Evolutionary conservation across 2,329 filamentous ascomycete genomes (phyloP).

Genomic region (Pyrenophora seminiperda): DNA sequence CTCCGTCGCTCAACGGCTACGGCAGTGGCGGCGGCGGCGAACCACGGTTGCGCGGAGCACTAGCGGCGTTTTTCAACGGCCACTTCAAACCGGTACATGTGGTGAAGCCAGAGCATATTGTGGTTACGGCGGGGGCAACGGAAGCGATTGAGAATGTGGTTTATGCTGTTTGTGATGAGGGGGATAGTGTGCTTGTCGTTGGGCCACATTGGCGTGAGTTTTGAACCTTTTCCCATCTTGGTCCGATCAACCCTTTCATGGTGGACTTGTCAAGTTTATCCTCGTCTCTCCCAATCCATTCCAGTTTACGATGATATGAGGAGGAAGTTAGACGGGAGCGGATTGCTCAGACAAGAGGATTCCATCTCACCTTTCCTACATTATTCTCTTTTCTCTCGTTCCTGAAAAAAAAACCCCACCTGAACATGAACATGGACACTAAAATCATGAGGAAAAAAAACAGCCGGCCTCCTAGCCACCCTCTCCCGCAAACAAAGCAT

Average conservation of each 20-base stretch:
- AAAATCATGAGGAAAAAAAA: background rate
- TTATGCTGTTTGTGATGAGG: conserved; percentile 38
- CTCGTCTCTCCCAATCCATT: background rate
- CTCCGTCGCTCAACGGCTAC: conserved; percentile 20
- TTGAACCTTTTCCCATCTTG: background rate
- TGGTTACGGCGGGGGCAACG: conserved; percentile 34
- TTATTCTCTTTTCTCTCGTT: no score
- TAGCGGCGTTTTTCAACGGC: conserved; percentile 38
- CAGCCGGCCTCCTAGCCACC: conserved; percentile 31
- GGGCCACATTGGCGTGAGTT: conserved; percentile 40
- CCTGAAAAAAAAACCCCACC: no score
- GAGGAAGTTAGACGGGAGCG: no score
- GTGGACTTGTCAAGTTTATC: background rate
- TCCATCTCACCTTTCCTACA: no score
- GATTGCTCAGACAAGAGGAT: no score
- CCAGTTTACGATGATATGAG: no score
- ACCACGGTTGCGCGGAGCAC: conserved; percentile 20
- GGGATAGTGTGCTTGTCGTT: conserved; percentile 39
- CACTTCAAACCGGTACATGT: conserved; percentile 36
- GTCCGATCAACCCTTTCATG: background rate
- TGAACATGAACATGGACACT: background rate
- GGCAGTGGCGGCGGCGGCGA: no score
- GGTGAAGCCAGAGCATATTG: conserved; percentile 35
- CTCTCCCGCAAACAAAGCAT: conserved; percentile 31
- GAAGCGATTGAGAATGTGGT: conserved; percentile 37